Base-by-base conservation (phyloP, 306 rosid genomes). In the Trifolium repens region DNA sequence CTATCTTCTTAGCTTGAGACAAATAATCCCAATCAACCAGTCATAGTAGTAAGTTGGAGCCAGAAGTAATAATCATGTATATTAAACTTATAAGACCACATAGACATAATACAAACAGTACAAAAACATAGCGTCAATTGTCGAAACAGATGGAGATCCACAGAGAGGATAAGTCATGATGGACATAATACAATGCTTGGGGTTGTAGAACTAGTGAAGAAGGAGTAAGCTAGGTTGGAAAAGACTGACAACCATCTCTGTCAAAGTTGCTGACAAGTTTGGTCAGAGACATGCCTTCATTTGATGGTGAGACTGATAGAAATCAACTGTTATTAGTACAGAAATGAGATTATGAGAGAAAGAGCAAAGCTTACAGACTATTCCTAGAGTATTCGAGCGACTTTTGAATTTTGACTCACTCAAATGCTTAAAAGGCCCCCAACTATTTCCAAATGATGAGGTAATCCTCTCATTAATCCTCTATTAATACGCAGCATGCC, bases 1-100 rank as follows among this genome's bases (percentile, higher is more conserved):
- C 63, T 9, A 50, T 5, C 47, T 47, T 34, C 71, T 46, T 62
- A 52, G 37, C 57, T 46, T 60, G 16, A 60, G 32, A 37, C 46
- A 49, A 15, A 78, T 78, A 61, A 40, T 49, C 34, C 65, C 57
- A 70, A 40, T 50, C 44, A 78, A 49, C 4, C 65, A 24, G 58
- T n/a, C 42, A 26, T n/a, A 47, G 19, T 6, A 43, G 47, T 37
- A 37, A 7, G 10, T 17, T 2, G 14, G 1, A 40, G 64, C 44
- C 12, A 47, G 30, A 77, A n/a, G 46, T 37, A 42, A 52, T 22
- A 63, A 69, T 46, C 55, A 35, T 32, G 30, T 22, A 64, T 49
- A 26, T 47, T 0, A 17, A 17, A 17, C 19, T 17, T 17, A 37
- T 9, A 53, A 64, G 52, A 63, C 59, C 72, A 62, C 39, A 39